These are phyloP conservation scores for Tubosaeta sp. DNA, from an alignment of 768 basidiomycete genomes.

Conservation along the genomic window DNA sequence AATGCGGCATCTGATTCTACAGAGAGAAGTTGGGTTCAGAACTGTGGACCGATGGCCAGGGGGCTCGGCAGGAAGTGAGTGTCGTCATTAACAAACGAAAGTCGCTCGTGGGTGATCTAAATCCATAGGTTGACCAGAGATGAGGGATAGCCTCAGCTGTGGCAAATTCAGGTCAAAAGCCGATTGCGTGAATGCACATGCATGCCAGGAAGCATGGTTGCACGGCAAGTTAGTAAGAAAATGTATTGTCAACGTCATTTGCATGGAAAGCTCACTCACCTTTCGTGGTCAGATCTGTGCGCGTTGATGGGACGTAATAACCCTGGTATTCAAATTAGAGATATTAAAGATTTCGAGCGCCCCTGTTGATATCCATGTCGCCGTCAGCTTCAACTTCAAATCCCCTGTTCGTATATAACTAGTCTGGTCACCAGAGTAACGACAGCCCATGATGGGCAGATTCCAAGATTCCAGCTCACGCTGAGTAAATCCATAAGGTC, in stretches of 20 bases:
- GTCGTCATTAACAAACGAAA: background rate
- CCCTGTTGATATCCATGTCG: background rate
- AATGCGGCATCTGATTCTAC: background rate
- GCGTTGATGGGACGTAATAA: background rate
- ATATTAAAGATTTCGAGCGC: background rate
- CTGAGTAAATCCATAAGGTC: slow-evolving; percentile 37
- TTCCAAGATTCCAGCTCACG: slow-evolving; percentile 34
- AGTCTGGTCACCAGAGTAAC: no score
- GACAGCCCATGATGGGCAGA: no score
- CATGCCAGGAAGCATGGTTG: no score
- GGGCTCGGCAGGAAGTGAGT: background rate
- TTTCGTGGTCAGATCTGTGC: background rate
- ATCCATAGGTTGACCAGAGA: background rate
- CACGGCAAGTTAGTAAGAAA: background rate
- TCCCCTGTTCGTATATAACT: no score
- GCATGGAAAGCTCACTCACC: slow-evolving; percentile 2
- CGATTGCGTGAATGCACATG: no score
- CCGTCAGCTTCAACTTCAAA: background rate
- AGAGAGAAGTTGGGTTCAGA: background rate
- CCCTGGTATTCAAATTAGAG: background rate
- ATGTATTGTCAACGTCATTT: background rate
- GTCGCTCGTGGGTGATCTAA: background rate
- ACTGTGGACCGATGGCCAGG: background rate
- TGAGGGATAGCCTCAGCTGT: background rate
- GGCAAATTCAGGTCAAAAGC: background rate